Base-by-base conservation (phyloP, 208 protist species). In the Leishmania gerbilli region DNA sequence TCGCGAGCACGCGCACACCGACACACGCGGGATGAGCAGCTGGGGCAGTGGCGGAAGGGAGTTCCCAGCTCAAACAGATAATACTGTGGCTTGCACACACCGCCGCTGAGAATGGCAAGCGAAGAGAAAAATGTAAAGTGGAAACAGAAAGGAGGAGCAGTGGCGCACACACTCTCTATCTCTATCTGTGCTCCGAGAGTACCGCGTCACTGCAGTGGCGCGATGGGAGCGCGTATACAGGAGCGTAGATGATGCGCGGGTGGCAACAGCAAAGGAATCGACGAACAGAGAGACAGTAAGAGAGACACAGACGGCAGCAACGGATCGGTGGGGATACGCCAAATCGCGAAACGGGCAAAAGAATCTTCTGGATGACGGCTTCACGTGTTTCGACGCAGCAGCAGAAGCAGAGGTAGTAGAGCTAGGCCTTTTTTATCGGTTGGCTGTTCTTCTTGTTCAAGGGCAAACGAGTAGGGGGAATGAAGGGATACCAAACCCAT, bases 251-350 rank as follows among this genome's bases (percentile, higher is more conserved):
- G 60, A 67, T 67, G 11, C 11, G 60, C 40, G n/a, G 24, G 67
- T n/a, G 9, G 40, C 40, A 71, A 71, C 21, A 17, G 11, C 19
- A 55, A 80, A 85, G 68, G 37, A 79, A 31, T 3, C 6, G 8
- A 11, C 56, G 27, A 15, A 31, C 56, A 62, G 56, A 76, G 77
- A 77, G 67, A 79, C 37, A 69, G 40, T 79, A 71, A 21, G 74
- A 75, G n/a, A 82, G 37, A 27, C 8, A 76, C 34, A 34, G 24
- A n/a, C 27, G 65, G 69, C 71, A 64, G 58, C 45, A 72, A 24
- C 47, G 56, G 27, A 68, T 53, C 47, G 31, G 71, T 21, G 15
- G 34, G 49, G 34, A 15, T 19, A 53, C 17, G 68, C 3, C 3
- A 2, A 51, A 34, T 2, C 45, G 7, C 8, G 24, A 72, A 72